Evolutionary conservation across 2,329 filamentous ascomycete species (phyloP).

Genomic region (Pezicula radicicola): DNA sequence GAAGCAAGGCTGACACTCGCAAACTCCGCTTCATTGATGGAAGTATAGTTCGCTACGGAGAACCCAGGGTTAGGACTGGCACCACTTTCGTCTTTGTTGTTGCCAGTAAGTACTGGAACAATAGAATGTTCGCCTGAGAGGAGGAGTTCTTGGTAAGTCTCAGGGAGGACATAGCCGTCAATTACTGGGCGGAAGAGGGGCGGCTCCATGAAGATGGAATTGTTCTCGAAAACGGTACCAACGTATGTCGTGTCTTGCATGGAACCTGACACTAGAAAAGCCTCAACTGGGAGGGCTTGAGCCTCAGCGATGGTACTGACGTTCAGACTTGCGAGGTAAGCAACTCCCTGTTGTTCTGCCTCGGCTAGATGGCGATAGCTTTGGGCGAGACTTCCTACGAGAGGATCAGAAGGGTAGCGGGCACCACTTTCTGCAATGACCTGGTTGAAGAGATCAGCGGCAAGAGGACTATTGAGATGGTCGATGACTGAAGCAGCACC

Average conservation of each 20-base stretch:
- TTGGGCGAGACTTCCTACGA: constrained; percentile 23
- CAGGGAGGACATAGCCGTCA: constrained; percentile 26
- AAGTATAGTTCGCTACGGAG: constrained; percentile 3
- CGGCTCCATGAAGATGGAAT: constrained; percentile 14
- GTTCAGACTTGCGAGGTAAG: constrained; percentile 16
- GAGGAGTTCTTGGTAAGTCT: constrained; percentile 20
- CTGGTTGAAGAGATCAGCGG: constrained; percentile 20
- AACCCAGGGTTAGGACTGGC: constrained; percentile 3
- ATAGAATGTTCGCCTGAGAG: constrained; percentile 15
- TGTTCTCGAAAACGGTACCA: constrained; percentile 22
- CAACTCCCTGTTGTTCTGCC: constrained; percentile 15
- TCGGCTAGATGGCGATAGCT: constrained; percentile 19
- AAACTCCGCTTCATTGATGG: neutral
- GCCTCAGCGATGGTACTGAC: constrained; percentile 18
- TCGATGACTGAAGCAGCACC: constrained; percentile 35
- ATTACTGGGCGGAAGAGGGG: constrained; percentile 26
- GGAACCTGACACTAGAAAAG: constrained; percentile 11
- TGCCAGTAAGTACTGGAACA: constrained; percentile 28
- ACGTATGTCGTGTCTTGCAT: constrained; percentile 20
- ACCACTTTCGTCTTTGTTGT: constrained; percentile 26
- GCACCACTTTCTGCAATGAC: constrained; percentile 31
- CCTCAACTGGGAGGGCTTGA: constrained; percentile 14
- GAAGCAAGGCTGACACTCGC: constrained; percentile 1
- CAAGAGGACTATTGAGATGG: constrained; percentile 24
- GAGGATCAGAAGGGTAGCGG: constrained; percentile 26